Base-by-base conservation (phyloP, 202 grass and related monocot species). In the Bolboschoenoplectus hybrid region DNA sequence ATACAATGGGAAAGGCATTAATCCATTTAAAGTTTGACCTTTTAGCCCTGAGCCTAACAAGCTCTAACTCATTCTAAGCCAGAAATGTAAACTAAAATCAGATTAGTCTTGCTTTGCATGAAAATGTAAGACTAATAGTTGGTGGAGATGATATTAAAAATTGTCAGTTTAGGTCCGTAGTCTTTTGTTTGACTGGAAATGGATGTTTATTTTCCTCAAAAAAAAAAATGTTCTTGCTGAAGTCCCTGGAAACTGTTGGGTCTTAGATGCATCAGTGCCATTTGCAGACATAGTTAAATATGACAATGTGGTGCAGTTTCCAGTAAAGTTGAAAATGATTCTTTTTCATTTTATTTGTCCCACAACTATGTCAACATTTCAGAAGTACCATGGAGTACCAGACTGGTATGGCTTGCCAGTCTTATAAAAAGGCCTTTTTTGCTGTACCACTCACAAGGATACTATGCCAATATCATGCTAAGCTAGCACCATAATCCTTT, bases 51-150 rank as follows among this genome's bases (percentile, higher is more conserved):
- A 78, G 26, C 51, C 12, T 78, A 38, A 57, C 73, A 39, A 55
- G 26, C 26, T 58, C 13, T 57, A 17, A 40, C 58, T 58, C 6
- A n/a, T 57, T 78, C 35, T 78, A 57, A 39, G 4, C 32, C 50
- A 8, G 0, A 57, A 57, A 76, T 78, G 74, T 78, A 56, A 38
- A 77, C 26, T 56, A 56, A 39, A 56, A 78, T 57, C 34, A 78
- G 13, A 56, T 38, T 17, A 8, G 72, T 20, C 34, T n/a, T 20
- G 32, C 32, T 78, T 78, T 56, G 74, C 34, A 78, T 57, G 51
- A 55, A 75, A 78, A 38, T 40, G 13, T 1, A 40, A 40, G 49
- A 19, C 10, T 53, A 69, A n/a, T 44, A 36, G 14, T 46, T 47
- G 47, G 19, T 34, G 1, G 9, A 53, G 19, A 51, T 74, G 46